Evolutionary conservation across 2,329 filamentous ascomycete species (phyloP), one percentile per base, ranked within the genome.

Genomic region (Didymella sp.): DNA sequence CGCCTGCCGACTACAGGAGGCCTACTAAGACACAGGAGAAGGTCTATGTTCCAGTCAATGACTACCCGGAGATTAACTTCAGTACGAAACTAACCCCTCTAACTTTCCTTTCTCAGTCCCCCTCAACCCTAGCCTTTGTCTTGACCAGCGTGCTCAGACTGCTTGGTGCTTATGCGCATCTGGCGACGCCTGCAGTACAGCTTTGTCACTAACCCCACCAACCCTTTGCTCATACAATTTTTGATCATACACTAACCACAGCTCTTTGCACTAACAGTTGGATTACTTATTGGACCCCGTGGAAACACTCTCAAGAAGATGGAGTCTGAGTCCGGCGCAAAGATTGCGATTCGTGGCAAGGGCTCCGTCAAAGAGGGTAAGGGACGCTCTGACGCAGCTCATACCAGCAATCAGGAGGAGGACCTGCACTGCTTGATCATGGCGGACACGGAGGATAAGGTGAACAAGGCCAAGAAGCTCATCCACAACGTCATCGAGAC

Each of bases 41-140:
- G 85, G 96, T 99, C 90, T 99, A 99, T 79, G 95, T 99, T 79
- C 95, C 95, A 78, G 95, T 99, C 83, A 99, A 99, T 87, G 95
- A 99, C 81, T 99, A 99, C 80, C 95, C 95, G 85, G 95, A 99
- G 81, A 98, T 99, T 89, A 99, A 99, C 89, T 99, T 99, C 92
- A 99, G 95, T 99, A 97, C 94, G 94, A 94, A 95, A 93, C 89
- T 93, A 96, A 96, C 96, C 92, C 92, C 92, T 92, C 87, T 73
- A 73, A 73, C 73, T 76, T 77, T 76, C 78, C 73, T 70, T 71
- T 66, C 61, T 66, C 60, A 58, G 69, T 75, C 73, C 81, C 79
- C 82, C 77, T 62, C 59, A 56, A 60, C 66, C 81, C 70, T 71
- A 72, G 66, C 72, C 68, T 77, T 76, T 65, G 67, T 75, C 71